phyloP scores from a whole-genome alignment of 371 early-diverging fungal genomes.

The Phascolomyces articulosus region DNA sequence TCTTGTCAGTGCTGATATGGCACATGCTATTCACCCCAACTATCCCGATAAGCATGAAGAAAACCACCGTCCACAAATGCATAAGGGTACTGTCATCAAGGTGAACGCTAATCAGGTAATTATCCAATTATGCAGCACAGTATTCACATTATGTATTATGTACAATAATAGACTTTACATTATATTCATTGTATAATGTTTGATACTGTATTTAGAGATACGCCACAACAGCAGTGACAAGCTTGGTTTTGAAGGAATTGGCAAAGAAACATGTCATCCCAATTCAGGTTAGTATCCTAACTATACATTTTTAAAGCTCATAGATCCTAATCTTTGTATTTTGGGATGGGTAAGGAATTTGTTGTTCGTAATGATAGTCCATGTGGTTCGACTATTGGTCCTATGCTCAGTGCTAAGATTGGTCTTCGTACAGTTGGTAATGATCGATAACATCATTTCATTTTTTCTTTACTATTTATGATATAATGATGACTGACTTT shows the following conservation, averaged over 20 bases:
- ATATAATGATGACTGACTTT: too few relatives aligned
- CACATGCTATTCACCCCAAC: conserved; percentile 94
- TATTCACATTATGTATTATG: too few relatives aligned
- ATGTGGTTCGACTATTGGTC: conserved; percentile 86
- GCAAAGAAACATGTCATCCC: conserved; percentile 79
- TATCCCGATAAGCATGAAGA: conserved; percentile 87
- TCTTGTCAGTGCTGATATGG: conserved; percentile 94
- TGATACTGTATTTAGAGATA: conserved; percentile 59
- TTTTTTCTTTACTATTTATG: background rate
- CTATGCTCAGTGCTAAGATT: conserved; percentile 91
- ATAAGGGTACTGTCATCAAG: conserved; percentile 95
- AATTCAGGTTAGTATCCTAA: conserved; percentile 57
- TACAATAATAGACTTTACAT: too few relatives aligned
- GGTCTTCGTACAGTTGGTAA: conserved; percentile 87
- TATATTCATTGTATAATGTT: background rate
- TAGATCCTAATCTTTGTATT: background rate
- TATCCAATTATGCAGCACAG: background rate
- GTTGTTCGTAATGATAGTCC: conserved; percentile 93
- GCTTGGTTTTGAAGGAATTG: conserved; percentile 77
- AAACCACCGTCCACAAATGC: conserved; percentile 90
- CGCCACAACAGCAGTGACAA: conserved; percentile 92
- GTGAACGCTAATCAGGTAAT: conserved; percentile 89
- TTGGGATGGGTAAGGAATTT: conserved; percentile 75
- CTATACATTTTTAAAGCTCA: too few relatives aligned
- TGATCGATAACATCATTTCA: background rate